phyloP scores from a whole-genome alignment of 306 rosid genomes.

The Fagus sylvatica region DNA sequence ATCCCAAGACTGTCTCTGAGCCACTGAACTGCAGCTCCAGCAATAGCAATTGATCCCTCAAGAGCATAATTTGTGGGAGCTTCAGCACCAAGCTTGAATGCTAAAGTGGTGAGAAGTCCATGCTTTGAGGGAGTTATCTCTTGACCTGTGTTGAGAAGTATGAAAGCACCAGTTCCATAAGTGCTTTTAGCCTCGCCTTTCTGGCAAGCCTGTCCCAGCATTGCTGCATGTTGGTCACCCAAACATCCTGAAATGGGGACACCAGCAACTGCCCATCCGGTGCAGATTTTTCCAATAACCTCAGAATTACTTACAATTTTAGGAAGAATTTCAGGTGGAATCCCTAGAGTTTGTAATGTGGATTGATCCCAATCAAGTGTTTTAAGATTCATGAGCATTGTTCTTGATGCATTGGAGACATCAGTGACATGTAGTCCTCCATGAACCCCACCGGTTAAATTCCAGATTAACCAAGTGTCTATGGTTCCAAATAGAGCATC shows the following conservation, averaged over 20 bases:
- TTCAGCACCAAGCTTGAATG: constrained; percentile 76
- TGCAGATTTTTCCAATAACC: constrained; percentile 57
- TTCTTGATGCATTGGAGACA: constrained; percentile 83
- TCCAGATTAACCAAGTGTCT: constrained; percentile 93
- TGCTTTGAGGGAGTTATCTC: constrained; percentile 54
- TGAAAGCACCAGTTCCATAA: constrained; percentile 93
- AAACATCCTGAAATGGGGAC: constrained; percentile 80
- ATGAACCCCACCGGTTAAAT: constrained; percentile 70
- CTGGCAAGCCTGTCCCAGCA: constrained; percentile 77
- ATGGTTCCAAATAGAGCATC: constrained; percentile 90
- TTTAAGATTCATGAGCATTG: constrained; percentile 89
- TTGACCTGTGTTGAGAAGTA: constrained; percentile 79
- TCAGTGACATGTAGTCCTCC: constrained; percentile 86
- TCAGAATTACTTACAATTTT: constrained; percentile 81
- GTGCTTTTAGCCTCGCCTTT: constrained; percentile 93
- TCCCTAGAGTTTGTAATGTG: constrained; percentile 50
- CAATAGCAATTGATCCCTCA: constrained; percentile 96
- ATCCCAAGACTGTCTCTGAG: constrained; percentile 82
- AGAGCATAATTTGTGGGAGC: constrained; percentile 74
- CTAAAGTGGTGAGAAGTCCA: constrained; percentile 78
- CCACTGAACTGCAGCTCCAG: constrained; percentile 99
- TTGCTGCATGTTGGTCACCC: constrained; percentile 97
- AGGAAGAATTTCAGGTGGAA: constrained; percentile 67
- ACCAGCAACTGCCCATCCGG: constrained; percentile 80
- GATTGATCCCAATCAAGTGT: constrained; percentile 74